Base-by-base conservation (phyloP, 2,329 filamentous ascomycete species). In the Colletotrichum tropicale region DNA sequence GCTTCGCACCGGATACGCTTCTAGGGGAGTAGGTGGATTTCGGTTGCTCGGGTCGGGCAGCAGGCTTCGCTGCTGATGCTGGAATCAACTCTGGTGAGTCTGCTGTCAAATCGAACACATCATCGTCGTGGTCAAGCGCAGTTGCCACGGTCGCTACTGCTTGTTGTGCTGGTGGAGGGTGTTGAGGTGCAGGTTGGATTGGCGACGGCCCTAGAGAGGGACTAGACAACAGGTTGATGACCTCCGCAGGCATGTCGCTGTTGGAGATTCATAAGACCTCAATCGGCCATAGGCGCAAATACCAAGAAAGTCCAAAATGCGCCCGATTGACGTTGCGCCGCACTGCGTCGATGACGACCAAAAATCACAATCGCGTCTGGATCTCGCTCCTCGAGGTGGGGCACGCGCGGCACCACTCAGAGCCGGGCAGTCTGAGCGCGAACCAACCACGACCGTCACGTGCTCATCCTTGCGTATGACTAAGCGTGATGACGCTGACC, bases 161-260 rank as follows among this genome's bases (percentile, higher is more conserved):
- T 10, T 21, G 71, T 30, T n/a, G 34, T 48, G 43, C 24, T 64
- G 38, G 34, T 24, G 24, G 24, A 24, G 24, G 24, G 24, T 24
- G 24, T 61, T 15, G 36, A 30, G 18, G 74, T 78, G n/a, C 73
- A 56, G 62, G 10, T 6, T 48, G 68, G 26, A 28, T 24, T 3
- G 30, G 52, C 13, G 56, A 69, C 5, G 71, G 69, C 6, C 66
- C 64, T 32, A 74, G 32, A 28, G 78, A 70, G 13, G 83, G 82
- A 71, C 83, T 85, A 0, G 83, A 84, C 16, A 85, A 75, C 21
- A 85, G 71, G 75, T 78, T 80, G 70, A 86, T 85, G 12, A 86
- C 79, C 76, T 85, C 83, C 30, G 79, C 67, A 10, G 82, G 77
- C 84, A 85, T 85, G 5, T 9, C 70, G 9, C 8, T 9, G 1